Evolutionary conservation across 495 filamentous ascomycete genomes (phyloP).

Genomic region (Talaromyces trachyspermus): DNA sequence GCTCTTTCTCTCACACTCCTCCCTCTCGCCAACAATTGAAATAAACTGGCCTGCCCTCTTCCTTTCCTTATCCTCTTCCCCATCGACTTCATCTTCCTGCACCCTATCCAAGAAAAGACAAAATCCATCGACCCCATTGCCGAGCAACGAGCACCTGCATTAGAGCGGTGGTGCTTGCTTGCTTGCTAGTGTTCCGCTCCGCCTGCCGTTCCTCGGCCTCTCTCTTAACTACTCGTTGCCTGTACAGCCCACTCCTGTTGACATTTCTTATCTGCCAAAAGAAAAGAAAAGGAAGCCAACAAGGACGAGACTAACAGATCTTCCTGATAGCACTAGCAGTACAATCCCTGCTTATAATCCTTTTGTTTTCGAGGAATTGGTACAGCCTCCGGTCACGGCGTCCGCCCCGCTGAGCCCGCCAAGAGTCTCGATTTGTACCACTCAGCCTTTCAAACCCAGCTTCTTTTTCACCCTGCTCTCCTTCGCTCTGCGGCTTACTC

Average conservation of each 20-base stretch:
- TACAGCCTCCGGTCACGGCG: constrained; percentile 9
- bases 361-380: not conserved
- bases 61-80: constrained; percentile 14
- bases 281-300: not conserved
- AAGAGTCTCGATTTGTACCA: constrained; percentile 5
- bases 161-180: too few relatives aligned
- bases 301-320: constrained; percentile 1
- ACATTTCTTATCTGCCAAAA: constrained; percentile 8
- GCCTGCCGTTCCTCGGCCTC: constrained; percentile 12
- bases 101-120: too few relatives aligned
- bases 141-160: not conserved
- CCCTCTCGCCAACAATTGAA: not conserved
- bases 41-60: constrained; percentile 10
- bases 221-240: constrained; percentile 4
- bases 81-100: constrained; percentile 14
- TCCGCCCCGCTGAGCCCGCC: constrained; percentile 6
- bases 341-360: constrained; percentile 1
- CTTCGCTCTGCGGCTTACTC: constrained; percentile 9
- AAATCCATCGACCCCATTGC: not conserved
- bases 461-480: not conserved
- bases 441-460: constrained; percentile 20
- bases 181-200: too few relatives aligned
- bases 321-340: not conserved
- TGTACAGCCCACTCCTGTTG: constrained; percentile 10
- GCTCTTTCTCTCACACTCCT: constrained; percentile 3